Evolutionary conservation across 129 eudicot species (phyloP).

Genomic region (Saussurea involucrata): DNA sequence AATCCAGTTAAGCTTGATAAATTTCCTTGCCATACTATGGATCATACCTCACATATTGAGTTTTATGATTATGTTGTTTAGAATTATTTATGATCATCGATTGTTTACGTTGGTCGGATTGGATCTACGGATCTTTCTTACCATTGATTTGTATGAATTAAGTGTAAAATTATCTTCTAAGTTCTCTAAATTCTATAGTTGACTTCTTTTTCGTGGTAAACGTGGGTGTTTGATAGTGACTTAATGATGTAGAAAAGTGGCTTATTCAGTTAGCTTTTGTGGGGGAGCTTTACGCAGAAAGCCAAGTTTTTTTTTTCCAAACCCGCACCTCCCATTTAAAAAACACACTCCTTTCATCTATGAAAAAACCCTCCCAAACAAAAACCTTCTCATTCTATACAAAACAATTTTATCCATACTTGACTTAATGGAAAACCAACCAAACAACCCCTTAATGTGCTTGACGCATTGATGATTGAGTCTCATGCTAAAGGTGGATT

Average conservation of each 20-base stretch:
- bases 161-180: not conserved
- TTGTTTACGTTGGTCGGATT: not conserved
- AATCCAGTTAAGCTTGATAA: slow-evolving; percentile 72
- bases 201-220: not conserved
- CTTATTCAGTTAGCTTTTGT: too few relatives aligned
- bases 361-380: too few relatives aligned
- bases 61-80: slow-evolving; percentile 93
- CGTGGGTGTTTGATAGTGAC: too few relatives aligned
- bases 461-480: not conserved
- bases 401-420: too few relatives aligned
- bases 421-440: too few relatives aligned
- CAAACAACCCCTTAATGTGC: too few relatives aligned
- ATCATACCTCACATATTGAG: slow-evolving; percentile 80
- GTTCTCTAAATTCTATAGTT: not conserved
- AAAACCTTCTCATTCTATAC: too few relatives aligned
- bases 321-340: too few relatives aligned
- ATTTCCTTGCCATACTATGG: slow-evolving; percentile 92
- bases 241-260: too few relatives aligned
- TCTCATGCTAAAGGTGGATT: not conserved
- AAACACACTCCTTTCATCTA: too few relatives aligned
- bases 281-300: too few relatives aligned
- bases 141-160: not conserved
- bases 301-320: too few relatives aligned
- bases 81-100: slow-evolving; percentile 11
- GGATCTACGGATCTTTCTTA: not conserved